A percentile compares a stretch with the other conserved stretches of the same genome.
These are phyloP conservation scores for Saccharomyces pastorianus DNA, from an alignment of 1,139 yeast genomes.

Conservation along the genomic window DNA sequence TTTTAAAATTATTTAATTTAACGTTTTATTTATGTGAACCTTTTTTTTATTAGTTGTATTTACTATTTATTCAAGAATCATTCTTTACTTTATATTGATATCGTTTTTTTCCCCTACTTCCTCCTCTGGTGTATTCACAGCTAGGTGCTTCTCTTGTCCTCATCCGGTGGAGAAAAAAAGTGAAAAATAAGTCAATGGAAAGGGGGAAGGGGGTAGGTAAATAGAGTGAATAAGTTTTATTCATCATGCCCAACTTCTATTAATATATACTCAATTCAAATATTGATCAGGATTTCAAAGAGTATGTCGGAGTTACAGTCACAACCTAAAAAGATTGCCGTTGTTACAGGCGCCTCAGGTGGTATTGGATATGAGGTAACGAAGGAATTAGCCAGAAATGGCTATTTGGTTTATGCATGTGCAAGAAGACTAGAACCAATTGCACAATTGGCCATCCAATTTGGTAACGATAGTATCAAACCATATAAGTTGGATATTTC, in stretches of 20 bases:
- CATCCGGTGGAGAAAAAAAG: background rate
- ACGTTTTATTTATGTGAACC: too few species aligned
- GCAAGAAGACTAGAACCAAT: conserved; percentile 64
- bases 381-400: conserved; percentile 52
- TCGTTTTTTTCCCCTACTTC: background rate
- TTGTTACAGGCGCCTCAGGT: conserved; percentile 75
- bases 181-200: background rate
- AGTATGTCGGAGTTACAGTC: background rate
- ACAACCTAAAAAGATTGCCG: conserved; percentile 34
- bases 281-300: background rate
- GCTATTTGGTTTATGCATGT: conserved; percentile 61
- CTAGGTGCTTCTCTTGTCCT: background rate
- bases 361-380: conserved; percentile 72
- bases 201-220: too few species aligned
- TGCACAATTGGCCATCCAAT: conserved; percentile 38
- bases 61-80: background rate
- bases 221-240: background rate
- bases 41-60: background rate
- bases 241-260: background rate
- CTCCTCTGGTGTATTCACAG: background rate
- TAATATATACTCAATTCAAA: background rate
- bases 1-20: too few species aligned
- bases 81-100: too few species aligned
- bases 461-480: conserved; percentile 21
- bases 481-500: conserved; percentile 48